Percentiles rank a stretch among this genome's conserved stretches.
phyloP scores from a whole-genome alignment of 352 stramenopile genomes.

The Phytophthora citrophthora region DNA sequence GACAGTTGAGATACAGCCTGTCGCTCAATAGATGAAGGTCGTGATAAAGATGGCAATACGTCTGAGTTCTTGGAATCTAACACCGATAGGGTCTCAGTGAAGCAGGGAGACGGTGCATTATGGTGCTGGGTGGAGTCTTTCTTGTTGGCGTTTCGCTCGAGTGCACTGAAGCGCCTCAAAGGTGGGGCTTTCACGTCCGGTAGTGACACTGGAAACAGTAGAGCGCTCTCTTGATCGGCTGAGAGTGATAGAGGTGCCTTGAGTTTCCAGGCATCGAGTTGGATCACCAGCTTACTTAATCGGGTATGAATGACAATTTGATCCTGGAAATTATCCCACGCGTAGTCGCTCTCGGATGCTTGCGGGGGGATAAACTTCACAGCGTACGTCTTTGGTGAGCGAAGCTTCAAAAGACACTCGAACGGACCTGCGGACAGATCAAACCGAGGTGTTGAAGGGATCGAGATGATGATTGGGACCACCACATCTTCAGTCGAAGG shows the following conservation, averaged over 20 bases:
- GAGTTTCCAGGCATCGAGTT: slow-evolving; percentile 41
- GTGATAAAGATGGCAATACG: slow-evolving; percentile 3
- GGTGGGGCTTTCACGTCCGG: slow-evolving; percentile 49
- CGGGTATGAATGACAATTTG: slow-evolving; percentile 65
- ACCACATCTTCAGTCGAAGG: neutral
- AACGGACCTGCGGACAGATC: slow-evolving; percentile 21
- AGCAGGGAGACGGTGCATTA: slow-evolving; percentile 1
- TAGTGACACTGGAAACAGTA: slow-evolving; percentile 36
- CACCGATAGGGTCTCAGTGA: neutral
- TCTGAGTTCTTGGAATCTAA: slow-evolving; percentile 6
- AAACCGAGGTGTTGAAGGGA: slow-evolving; percentile 59
- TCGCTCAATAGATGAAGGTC: slow-evolving; percentile 9
- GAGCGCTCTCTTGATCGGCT: neutral
- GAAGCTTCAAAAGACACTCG: slow-evolving; percentile 27
- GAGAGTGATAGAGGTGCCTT: neutral
- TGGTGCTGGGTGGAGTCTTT: slow-evolving; percentile 1
- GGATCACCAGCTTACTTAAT: slow-evolving; percentile 54
- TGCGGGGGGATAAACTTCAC: slow-evolving; percentile 50
- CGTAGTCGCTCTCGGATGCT: slow-evolving; percentile 51
- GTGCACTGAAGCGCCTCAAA: slow-evolving; percentile 63
- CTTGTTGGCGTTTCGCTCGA: slow-evolving; percentile 39
- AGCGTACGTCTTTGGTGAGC: slow-evolving; percentile 25
- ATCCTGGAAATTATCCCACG: slow-evolving; percentile 73
- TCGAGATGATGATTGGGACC: slow-evolving; percentile 58
- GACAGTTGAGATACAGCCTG: neutral